Conservation (phyloP, 345 rosid genomes). For the Gossypium arboreum region DNA sequence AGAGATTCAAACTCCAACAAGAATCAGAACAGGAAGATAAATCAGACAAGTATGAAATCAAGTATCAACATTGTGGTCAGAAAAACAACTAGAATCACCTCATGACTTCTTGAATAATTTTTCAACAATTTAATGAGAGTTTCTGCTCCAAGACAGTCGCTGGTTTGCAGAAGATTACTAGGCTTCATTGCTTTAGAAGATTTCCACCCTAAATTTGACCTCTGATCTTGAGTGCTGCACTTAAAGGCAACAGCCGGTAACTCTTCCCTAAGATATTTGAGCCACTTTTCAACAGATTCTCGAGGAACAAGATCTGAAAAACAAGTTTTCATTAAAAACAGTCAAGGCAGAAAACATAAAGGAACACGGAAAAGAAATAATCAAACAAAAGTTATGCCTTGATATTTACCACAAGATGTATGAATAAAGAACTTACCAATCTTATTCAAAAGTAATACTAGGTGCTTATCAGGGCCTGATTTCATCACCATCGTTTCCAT, state of each 20-base stretch:
- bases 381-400: background rate
- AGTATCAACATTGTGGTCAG: background rate
- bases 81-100: constrained; percentile 38
- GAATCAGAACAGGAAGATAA: background rate
- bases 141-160: constrained; percentile 98
- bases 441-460: constrained; percentile 84
- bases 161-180: constrained; percentile 69
- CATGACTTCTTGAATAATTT: constrained; percentile 92
- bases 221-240: constrained; percentile 93
- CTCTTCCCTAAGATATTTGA: constrained; percentile 87
- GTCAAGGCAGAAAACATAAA: background rate
- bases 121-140: constrained; percentile 85
- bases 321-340: background rate
- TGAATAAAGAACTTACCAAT: constrained; percentile 47
- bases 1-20: background rate
- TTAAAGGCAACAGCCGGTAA: constrained; percentile 96
- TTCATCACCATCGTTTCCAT: constrained; percentile 94
- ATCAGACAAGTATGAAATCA: background rate
- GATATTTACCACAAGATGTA: background rate
- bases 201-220: constrained; percentile 92
- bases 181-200: constrained; percentile 67
- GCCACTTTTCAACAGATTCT: constrained; percentile 96
- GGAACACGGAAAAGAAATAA: background rate
- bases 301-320: constrained; percentile 90
- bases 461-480: constrained; percentile 71